phyloP scores from a whole-genome alignment of 2,329 filamentous ascomycete species.

The Fusarium equiseti region DNA sequence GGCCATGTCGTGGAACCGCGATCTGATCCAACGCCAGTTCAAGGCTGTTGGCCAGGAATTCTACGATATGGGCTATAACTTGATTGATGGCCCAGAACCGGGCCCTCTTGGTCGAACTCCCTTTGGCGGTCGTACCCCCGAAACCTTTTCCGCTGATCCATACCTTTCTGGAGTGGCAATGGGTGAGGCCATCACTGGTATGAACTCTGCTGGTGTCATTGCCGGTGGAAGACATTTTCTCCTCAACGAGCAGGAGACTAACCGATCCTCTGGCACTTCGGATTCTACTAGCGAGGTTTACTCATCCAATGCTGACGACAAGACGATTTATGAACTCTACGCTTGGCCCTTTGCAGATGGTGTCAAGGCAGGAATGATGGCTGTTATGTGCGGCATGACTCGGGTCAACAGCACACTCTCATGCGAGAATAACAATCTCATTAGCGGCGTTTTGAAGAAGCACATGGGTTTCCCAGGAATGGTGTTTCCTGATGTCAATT shows the following conservation, averaged over 20 bases:
- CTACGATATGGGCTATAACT: not conserved
- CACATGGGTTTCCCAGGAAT: constrained; percentile 78
- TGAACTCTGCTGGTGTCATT: constrained; percentile 65
- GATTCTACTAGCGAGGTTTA: not conserved
- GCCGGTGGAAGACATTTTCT: constrained; percentile 64
- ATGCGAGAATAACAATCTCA: constrained; percentile 73
- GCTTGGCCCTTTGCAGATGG: constrained; percentile 82
- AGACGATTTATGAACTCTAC: constrained; percentile 70
- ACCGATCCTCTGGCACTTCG: constrained; percentile 65
- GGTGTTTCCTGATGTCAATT: constrained; percentile 69
- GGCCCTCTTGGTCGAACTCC: constrained; percentile 9
- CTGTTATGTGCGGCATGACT: constrained; percentile 73
- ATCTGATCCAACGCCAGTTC: not conserved
- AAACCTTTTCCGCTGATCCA: constrained; percentile 87
- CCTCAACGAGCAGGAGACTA: constrained; percentile 69
- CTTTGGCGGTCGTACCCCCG: constrained; percentile 86
- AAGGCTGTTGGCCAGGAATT: not conserved
- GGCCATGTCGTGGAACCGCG: not conserved
- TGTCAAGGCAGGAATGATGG: constrained; percentile 78
- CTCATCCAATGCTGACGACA: constrained; percentile 7
- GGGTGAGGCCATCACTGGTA: constrained; percentile 79
- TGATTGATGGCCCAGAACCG: not conserved
- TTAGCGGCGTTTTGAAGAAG: constrained; percentile 76
- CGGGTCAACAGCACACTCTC: not conserved
- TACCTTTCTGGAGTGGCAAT: constrained; percentile 85